Evolutionary conservation across 805 yeast species (phyloP), one percentile per base, ranked within the genome.

Genomic region (Candida krabiensis): DNA sequence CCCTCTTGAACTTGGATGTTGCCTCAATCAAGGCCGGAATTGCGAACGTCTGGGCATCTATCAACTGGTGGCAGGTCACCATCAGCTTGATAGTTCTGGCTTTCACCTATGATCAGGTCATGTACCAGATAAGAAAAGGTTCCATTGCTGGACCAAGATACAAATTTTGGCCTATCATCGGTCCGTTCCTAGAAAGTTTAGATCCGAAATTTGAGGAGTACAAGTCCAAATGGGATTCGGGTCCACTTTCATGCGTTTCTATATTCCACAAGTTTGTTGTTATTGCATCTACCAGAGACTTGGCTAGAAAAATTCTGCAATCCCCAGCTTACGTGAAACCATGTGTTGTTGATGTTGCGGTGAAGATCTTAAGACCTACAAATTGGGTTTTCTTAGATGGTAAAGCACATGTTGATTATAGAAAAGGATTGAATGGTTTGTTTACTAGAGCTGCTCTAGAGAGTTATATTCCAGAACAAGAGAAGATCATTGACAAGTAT

Each of bases 341-440:
- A 5, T 93, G 99, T 69, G 96, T 93, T 44, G 99, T 93, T 48
- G 99, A 93, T 61, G 98, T 89, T 38, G 99, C 99, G 15, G 74
- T 82, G 47, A 93, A 93, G 67, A 87, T 93, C 50, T 71, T 93
- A 56, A 80, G 98, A 66, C 97, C 98, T 32, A 74, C 91, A 31
- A 93, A 91, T 71, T 93, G 99, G 99, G 99, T 93, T 25, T 93
- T 93, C 63, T 67, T 89, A 56, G 99, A 93, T 58, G 99, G 99
- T 52, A 89, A 89, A 67, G 95, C 82, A 23, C 99, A 93, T 56
- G 79, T 81, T 41, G 99, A 93, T 65, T 93, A 91, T 68, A 82
- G 99, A 67, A 81, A 80, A 62, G 81, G 93, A 11, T 71, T 93
- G 59, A 91, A 93, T 61, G 95, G 95, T 5, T 71, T 93, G 42